Base-by-base conservation (phyloP, 345 rosid genomes). In the Melaleuca alternifolia region DNA sequence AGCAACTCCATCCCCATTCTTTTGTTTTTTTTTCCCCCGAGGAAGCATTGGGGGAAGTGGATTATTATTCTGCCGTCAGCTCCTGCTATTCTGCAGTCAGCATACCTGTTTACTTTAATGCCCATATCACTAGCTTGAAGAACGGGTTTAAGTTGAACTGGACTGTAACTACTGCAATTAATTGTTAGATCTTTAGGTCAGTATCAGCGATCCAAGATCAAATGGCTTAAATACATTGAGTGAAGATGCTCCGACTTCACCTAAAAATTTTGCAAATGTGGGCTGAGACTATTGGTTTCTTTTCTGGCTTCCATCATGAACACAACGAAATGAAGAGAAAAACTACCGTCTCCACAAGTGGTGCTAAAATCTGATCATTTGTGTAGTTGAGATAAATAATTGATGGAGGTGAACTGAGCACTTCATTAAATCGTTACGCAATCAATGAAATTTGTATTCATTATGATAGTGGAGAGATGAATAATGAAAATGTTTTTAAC, bases 71-170 rank as follows among this genome's bases (percentile, higher is more conserved):
- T 37, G 0, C 90, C 10, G 20, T 65, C 37, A 14, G 77, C 11
- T 90, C 90, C 12, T 92, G 95, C 77, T 87, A 61, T 41, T 24
- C 82, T 71, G 51, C 54, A 10, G 91, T 89, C 23, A 86, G 86
- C 46, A 86, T 89, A 33, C 93, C 94, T 7, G 24, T 86, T 85
- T 85, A 28, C 11, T 18, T 13, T 9, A 77, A 83, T 30, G 51
- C 18, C 56, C 87, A 76, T 85, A 14, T 51, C 33, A 62, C n/a
- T 48, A 79, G 62, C 48, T 28, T 84, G 7, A 90, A 86, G 89
- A 89, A 51, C 84, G 97, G 96, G 26, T 91, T 94, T 82, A 57
- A 88, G 77, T 85, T 96, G 94, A 91, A 88, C 9, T 94, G 94
- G 95, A 85, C 81, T 84, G 91, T 89, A 85, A 89, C 84, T 57